A percentile compares a stretch with the other conserved stretches of the same genome.
Conservation (phyloP, 495 filamentous ascomycete species). For the Trichoderma erinaceum region DNA sequence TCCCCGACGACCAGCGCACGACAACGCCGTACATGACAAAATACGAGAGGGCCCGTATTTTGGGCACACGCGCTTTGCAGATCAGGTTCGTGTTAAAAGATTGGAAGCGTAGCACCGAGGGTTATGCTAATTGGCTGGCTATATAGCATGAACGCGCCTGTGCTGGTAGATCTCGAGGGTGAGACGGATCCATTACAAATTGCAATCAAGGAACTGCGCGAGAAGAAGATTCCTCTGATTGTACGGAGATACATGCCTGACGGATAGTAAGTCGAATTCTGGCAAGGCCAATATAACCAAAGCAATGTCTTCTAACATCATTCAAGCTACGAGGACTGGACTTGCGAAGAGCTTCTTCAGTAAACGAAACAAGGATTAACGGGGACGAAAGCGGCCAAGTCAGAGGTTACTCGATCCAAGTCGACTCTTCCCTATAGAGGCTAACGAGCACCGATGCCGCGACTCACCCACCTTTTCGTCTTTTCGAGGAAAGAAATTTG, state of each 20-base stretch:
- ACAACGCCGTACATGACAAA: constrained; percentile 99
- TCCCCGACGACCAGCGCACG: constrained; percentile 77
- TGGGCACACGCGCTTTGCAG: constrained; percentile 89
- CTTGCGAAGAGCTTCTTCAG: constrained; percentile 84
- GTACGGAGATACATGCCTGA: constrained; percentile 93
- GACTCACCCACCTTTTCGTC: neutral
- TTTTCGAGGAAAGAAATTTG: neutral
- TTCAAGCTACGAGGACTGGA: constrained; percentile 95
- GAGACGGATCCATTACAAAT: constrained; percentile 97
- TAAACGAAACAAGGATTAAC: constrained; percentile 17
- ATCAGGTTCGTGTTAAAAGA: constrained; percentile 63
- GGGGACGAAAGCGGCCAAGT: neutral
- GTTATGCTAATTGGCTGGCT: constrained; percentile 17
- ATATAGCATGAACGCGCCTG: constrained; percentile 90
- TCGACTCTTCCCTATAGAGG: neutral
- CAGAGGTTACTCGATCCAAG: neutral
- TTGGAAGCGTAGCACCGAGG: neutral
- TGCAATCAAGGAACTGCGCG: constrained; percentile 89
- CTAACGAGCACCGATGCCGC: neutral
- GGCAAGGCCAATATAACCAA: neutral
- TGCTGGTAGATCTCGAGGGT: constrained; percentile 92
- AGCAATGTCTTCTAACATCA: constrained; percentile 19
- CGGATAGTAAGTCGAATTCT: constrained; percentile 71
- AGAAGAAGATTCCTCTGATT: constrained; percentile 97
- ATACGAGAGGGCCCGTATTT: constrained; percentile 88